These are phyloP conservation scores for Apophysomyces elegans DNA, from an alignment of 371 early-diverging fungal species.

Conservation along the genomic window DNA sequence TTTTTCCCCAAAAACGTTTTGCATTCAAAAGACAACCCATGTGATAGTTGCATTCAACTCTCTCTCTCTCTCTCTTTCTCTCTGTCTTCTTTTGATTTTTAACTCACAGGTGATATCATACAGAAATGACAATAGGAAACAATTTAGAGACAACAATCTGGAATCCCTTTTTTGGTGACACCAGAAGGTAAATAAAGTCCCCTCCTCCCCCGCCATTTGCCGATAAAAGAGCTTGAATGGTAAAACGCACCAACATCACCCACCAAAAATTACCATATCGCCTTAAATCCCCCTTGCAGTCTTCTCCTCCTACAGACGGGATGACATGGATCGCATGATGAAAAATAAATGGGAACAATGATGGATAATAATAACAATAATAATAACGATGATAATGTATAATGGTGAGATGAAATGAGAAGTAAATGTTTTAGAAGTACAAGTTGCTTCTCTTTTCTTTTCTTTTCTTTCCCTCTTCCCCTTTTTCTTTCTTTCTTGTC, in stretches of 20 bases:
- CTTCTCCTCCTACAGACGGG: constrained; percentile 2
- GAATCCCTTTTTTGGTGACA: background rate
- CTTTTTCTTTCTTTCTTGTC: background rate
- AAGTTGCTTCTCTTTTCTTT: too few relatives aligned
- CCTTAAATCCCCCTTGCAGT: background rate
- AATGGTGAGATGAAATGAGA: too few relatives aligned
- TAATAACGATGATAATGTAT: too few relatives aligned
- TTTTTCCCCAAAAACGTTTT: too few relatives aligned
- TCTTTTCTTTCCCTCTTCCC: background rate
- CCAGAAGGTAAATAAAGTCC: too few relatives aligned
- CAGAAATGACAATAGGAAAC: background rate
- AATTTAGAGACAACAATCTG: background rate
- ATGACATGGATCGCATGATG: constrained; percentile 5
- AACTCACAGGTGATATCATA: too few relatives aligned
- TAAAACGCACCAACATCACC: too few relatives aligned
- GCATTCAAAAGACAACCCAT: background rate
- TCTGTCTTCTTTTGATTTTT: background rate
- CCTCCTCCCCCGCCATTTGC: too few relatives aligned
- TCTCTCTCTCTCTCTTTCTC: background rate
- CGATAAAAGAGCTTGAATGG: too few relatives aligned
- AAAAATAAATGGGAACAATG: background rate
- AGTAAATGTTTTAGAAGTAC: too few relatives aligned
- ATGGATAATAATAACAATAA: too few relatives aligned
- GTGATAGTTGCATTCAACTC: constrained; percentile 15
- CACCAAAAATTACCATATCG: background rate